Percentiles rank a stretch among this genome's conserved stretches.
phyloP scores from a whole-genome alignment of 2,329 filamentous ascomycete species.

The Nigrograna mackinnonii region DNA sequence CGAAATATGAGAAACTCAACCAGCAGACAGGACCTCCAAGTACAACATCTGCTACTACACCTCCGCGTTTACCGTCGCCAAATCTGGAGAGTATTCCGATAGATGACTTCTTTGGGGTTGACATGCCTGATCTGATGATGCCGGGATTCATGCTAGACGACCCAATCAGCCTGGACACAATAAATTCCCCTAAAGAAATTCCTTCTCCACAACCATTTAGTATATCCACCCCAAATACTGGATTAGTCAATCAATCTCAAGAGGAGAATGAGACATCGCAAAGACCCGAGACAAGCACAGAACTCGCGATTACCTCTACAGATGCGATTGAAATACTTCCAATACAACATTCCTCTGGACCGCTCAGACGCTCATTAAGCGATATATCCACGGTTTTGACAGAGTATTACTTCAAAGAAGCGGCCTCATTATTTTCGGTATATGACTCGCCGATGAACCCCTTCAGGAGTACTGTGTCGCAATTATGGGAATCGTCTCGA shows the following conservation, averaged over 20 bases:
- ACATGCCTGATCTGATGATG: not conserved
- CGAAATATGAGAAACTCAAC: constrained; percentile 1
- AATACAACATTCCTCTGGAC: not conserved
- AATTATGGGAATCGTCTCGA: not conserved
- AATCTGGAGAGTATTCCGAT: no score
- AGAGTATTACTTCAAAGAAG: not conserved
- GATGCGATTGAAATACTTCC: no score
- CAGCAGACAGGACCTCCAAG: not conserved
- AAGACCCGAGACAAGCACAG: not conserved
- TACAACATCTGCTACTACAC: no score
- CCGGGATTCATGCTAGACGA: not conserved
- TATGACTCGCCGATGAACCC: not conserved
- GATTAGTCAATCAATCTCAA: not conserved
- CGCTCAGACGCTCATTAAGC: not conserved
- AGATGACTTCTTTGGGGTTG: not conserved
- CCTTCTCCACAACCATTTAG: not conserved
- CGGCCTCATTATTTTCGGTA: not conserved
- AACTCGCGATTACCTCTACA: not conserved
- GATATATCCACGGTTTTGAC: not conserved
- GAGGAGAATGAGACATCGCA: not conserved
- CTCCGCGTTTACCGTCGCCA: not conserved
- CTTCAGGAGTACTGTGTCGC: not conserved
- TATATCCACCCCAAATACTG: not conserved
- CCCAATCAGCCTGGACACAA: not conserved
- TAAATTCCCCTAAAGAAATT: not conserved